Evolutionary conservation across 75 land plant genomes (phyloP).

Genomic region (Adiantum capillusveneris): DNA sequence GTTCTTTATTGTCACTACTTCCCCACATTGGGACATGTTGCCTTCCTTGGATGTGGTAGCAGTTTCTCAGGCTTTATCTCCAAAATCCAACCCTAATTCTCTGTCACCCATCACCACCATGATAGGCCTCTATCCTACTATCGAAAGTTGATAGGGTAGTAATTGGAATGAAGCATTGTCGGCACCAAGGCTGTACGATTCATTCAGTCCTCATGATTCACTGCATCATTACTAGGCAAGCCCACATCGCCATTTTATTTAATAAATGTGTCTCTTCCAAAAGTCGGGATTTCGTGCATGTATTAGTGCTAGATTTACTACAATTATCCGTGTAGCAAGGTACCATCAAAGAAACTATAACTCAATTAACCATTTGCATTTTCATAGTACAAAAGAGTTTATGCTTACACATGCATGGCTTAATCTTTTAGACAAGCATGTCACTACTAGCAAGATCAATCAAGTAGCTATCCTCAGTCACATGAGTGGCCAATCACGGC

Average conservation of each 20-base stretch:
- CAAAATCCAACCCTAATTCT: constrained; percentile 32
- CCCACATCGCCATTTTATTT: neutral
- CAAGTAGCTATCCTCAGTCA: constrained; percentile 4
- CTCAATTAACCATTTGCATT: constrained; percentile 23
- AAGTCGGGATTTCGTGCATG: neutral
- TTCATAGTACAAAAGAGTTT: no score
- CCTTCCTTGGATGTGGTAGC: constrained; percentile 12
- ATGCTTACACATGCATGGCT: no score
- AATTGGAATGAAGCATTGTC: constrained; percentile 40
- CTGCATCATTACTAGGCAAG: neutral
- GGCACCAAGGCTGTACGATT: constrained; percentile 27
- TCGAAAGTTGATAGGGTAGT: no score
- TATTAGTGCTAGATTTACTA: no score
- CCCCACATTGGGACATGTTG: constrained; percentile 33
- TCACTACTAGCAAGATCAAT: constrained; percentile 22
- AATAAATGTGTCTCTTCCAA: neutral
- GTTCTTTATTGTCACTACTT: constrained; percentile 52
- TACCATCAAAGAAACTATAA: no score
- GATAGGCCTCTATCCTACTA: no score
- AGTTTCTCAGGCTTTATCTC: no score
- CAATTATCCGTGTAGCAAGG: neutral
- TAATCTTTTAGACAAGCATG: no score
- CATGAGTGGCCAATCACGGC: neutral
- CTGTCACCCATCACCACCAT: constrained; percentile 9
- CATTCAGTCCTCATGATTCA: constrained; percentile 29